Evolutionary conservation across 148 eudicot species (phyloP).

Genomic region (Arbutus unedo): DNA sequence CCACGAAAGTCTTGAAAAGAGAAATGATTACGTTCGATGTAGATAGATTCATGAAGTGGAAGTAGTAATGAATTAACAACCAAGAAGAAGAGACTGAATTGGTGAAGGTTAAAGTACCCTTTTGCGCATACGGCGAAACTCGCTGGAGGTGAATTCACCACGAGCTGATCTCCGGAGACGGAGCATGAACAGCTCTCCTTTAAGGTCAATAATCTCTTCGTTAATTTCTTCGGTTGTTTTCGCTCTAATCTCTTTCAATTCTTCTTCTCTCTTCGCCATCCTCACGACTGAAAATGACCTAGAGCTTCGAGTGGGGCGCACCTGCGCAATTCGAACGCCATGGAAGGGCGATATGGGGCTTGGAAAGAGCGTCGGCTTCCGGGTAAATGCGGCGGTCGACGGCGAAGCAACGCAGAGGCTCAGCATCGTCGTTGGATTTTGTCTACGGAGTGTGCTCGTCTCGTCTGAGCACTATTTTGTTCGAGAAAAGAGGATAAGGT

Average conservation of each 20-base stretch:
- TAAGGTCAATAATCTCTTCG: constrained; percentile 76
- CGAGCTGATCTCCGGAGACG: constrained; percentile 71
- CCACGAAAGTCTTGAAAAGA: no score
- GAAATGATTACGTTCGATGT: background rate
- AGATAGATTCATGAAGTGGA: background rate
- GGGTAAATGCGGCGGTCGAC: constrained; percentile 27
- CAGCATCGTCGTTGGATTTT: constrained; percentile 30
- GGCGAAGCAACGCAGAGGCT: constrained; percentile 34
- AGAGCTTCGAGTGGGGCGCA: constrained; percentile 21
- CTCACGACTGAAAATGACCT: constrained; percentile 35
- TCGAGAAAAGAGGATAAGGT: background rate
- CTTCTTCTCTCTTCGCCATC: constrained; percentile 82
- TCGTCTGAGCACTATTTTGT: background rate
- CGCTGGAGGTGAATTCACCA: constrained; percentile 80
- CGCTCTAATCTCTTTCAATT: constrained; percentile 67
- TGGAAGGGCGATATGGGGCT: constrained; percentile 50
- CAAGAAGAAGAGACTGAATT: background rate
- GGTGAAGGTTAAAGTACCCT: constrained; percentile 39
- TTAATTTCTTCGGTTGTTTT: constrained; percentile 66
- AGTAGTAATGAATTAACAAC: background rate
- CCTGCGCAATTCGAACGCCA: constrained; percentile 46
- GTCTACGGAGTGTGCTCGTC: background rate
- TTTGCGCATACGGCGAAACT: constrained; percentile 78
- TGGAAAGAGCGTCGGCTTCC: constrained; percentile 25
- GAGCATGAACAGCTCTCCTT: constrained; percentile 92